Evolutionary conservation across 768 basidiomycete species (phyloP), one percentile per base, ranked within the genome.

Genomic region (Lentinus brumalis): DNA sequence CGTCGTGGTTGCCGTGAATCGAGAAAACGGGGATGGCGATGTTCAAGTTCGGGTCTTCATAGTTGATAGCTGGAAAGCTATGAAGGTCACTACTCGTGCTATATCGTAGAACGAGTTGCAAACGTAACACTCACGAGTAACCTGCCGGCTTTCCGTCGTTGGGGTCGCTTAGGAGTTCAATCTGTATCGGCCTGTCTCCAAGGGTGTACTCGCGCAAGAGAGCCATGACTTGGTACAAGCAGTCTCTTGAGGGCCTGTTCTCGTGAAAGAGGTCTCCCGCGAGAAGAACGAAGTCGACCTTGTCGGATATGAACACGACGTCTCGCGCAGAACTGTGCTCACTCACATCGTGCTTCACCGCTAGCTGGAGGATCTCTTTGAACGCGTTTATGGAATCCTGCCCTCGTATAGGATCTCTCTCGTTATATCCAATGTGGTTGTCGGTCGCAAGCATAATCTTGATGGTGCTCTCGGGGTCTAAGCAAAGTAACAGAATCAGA

Each of bases 1-100:
- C 97, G 70, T 99, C 97, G 74, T 99, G 97, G 70, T 99, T 99
- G 45, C 97, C 97, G 69, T 99, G 97, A 53, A 99, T 98, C 0
- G 96, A 98, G 76, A 99, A 99, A 31, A 98, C 91, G 3, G 97
- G 97, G n/a, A 97, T 93, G 4, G 86, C 86, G 53, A 99, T 83
- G 71, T 99, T 99, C 58, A 98, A 80, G 72, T 99, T 98, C 2
- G 89, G 86, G 68, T 99, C 96, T 74, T 99, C 95, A 70, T 98
- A 98, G 73, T 99, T 98, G 64, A 99, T 78, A 1, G 94, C 94
- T 12, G 97, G 97, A 70, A 98, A 99, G 15, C 95, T 98, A 67
- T 6, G 26, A 1, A 21, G 50, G 57, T 55, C 42, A 55, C 38
- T 57, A 53, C 52, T 62, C 30, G 62, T 16, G 52, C 16, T 26